Conservation (phyloP, 1,284 basidiomycete species). For the Ustilago bromivora region DNA sequence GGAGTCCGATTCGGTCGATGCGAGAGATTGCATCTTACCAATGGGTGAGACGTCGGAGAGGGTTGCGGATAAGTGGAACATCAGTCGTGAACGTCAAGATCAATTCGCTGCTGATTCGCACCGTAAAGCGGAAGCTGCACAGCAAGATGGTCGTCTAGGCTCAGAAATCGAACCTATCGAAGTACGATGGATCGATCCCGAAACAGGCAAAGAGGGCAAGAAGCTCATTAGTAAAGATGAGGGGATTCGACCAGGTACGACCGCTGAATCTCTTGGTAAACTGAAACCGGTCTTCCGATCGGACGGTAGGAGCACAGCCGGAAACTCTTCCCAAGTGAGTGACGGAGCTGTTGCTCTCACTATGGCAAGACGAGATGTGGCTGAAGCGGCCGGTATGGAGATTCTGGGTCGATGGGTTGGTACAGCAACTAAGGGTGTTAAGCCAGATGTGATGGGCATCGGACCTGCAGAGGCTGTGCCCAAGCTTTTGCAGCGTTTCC, state of each 20-base stretch:
- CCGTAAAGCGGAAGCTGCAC: constrained; percentile 58
- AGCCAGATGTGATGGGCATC: constrained; percentile 68
- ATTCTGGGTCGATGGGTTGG: constrained; percentile 65
- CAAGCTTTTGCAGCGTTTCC: constrained; percentile 60
- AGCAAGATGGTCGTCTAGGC: constrained; percentile 57
- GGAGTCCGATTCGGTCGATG: constrained; percentile 58
- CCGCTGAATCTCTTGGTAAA: constrained; percentile 53
- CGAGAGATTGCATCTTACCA: constrained; percentile 68
- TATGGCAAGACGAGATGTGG: constrained; percentile 61
- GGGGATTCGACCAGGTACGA: constrained; percentile 60
- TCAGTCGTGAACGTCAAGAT: constrained; percentile 60
- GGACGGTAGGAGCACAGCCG: constrained; percentile 61
- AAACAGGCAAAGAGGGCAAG: constrained; percentile 58
- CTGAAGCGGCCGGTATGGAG: constrained; percentile 62
- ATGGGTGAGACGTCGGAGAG: constrained; percentile 67
- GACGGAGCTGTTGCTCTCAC: constrained; percentile 67
- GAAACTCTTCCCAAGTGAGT: constrained; percentile 66
- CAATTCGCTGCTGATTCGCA: constrained; percentile 62
- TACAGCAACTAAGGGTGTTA: constrained; percentile 62
- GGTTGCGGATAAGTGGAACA: constrained; percentile 61
- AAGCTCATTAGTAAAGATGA: constrained; percentile 65
- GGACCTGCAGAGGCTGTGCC: constrained; percentile 65
- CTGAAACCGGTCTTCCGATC: constrained; percentile 66
- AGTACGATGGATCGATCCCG: constrained; percentile 57
- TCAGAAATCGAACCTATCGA: constrained; percentile 65